phyloP scores from a whole-genome alignment of 345 rosid genomes.

The Geranium brycei region DNA sequence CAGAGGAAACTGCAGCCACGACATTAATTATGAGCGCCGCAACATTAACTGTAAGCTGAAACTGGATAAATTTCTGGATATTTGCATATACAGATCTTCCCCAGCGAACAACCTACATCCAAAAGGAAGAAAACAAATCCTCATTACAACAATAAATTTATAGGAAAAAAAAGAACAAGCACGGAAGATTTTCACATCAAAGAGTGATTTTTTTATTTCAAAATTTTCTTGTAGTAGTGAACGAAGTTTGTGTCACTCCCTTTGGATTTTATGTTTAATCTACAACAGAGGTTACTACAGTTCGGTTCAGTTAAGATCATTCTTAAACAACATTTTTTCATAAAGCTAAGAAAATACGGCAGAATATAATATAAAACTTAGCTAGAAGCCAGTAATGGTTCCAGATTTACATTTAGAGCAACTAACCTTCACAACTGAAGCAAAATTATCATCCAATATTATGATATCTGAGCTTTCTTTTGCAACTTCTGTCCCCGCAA shows the following conservation, averaged over 20 bases:
- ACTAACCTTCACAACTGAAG: slow-evolving; percentile 87
- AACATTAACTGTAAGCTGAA: slow-evolving; percentile 91
- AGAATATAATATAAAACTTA: not conserved
- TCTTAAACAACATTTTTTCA: not conserved
- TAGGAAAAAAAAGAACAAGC: no score
- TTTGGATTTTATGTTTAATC: no score
- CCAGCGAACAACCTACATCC: slow-evolving; percentile 80
- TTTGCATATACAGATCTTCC: slow-evolving; percentile 98
- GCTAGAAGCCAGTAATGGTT: not conserved
- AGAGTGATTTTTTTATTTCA: no score
- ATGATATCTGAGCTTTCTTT: slow-evolving; percentile 97
- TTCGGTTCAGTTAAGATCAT: not conserved
- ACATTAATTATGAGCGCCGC: slow-evolving; percentile 90
- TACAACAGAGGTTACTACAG: no score
- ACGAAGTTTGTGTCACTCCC: no score
- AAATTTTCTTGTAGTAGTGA: no score
- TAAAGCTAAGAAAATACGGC: not conserved
- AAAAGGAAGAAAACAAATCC: not conserved
- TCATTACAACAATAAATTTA: not conserved
- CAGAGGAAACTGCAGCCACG: slow-evolving; percentile 89
- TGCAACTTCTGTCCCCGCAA: slow-evolving; percentile 97
- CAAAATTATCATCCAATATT: slow-evolving; percentile 84
- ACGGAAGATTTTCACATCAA: no score
- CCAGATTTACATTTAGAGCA: not conserved
- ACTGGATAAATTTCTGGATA: slow-evolving; percentile 96